Base-by-base conservation (phyloP, 495 filamentous ascomycete species). In the Saxispiralis lemnorum region DNA sequence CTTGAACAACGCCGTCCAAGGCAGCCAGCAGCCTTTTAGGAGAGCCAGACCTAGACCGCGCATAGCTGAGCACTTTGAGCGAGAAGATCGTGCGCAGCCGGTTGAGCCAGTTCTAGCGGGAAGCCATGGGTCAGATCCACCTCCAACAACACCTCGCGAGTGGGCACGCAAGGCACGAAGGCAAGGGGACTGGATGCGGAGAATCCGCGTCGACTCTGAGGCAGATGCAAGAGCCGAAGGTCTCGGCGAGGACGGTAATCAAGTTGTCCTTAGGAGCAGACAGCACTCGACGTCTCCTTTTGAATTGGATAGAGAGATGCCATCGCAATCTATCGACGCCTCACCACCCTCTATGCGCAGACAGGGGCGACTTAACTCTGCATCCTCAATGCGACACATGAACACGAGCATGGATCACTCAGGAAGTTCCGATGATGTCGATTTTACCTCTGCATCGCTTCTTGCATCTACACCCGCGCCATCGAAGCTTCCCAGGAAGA, bases 381-480 rank as follows among this genome's bases (percentile, higher is more conserved):
- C 45, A 1, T 35, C 36, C 3, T 49, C 46, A 1, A 38, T 53
- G 41, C 21, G 41, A 30, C 44, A 52, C 39, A 47, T 52, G 44
- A 43, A 46, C 39, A 40, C 16, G 4, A 53, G 46, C 1, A 1
- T 53, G 9, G 31, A 17, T 11, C 18, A 39, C 7, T n/a, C 37
- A 21, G 6, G 33, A 3, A 36, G 31, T 17, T 19, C 17, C 6
- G 50, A 49, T 1, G 41, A 49, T 13, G 19, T 69, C 6, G 77
- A 81, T 31, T 78, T 83, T 46, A 79, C 76, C n/a, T 70, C 66
- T 19, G 65, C 63, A 16, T 75, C 75, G 36, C 44, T 79, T 24
- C 70, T 79, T 38, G 51, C 76, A 7, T 80, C 77, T 11, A 80
- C 75, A 32, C 76, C 77, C 30, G 70, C 69, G 13, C 28, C 18